Base-by-base conservation (phyloP, 306 rosid genomes). In the Casuarina cunninghamiana region DNA sequence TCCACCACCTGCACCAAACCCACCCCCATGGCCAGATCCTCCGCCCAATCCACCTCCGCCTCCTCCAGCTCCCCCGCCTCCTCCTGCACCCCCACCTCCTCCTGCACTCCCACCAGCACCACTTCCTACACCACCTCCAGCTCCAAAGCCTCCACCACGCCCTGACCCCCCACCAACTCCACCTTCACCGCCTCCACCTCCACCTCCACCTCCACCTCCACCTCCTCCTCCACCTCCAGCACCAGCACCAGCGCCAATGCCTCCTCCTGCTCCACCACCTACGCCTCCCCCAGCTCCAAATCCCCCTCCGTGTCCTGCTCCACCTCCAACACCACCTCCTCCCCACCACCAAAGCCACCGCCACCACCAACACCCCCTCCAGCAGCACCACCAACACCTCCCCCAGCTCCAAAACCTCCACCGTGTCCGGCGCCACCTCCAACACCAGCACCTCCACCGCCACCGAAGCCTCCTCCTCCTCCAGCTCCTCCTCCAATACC, bases 31-130 rank as follows among this genome's bases (percentile, higher is more conserved):
- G 1, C 85, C 86, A 0, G 77, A 42, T 0, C 85, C 83, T 3
- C 89, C 74, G 5, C 85, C 85, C 1, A 69, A 0, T 5, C 87
- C 85, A 3, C 85, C 87, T 10, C 83, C 88, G 0, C 83, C 81
- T 1, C 84, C 84, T 5, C 77, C 77, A 0, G 87, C 87, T 0
- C 70, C 74, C 3, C 54, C 81, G 0, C 75, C 85, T 2, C 79
- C 61, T 0, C 84, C 84, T 0, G 80, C 82, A 0, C 61, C 81
- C 0, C 26, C 26, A 0, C 81, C 80, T 2, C 79, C 61, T 0
- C 84, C 84, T 0, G 80, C 82, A 0, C 61, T 76, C 0, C 26
- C 26, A 0, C 81, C 80, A 0, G 38, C 55, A 0, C 84, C 82
- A 8, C 65, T 77, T 17, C 80, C 80, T 3, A 69, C 10, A 0